A percentile compares a stretch with the other conserved stretches of the same genome.
These are phyloP conservation scores for Auxenochlorella protothecoides DNA, from an alignment of 139 green algal genomes.

Conservation along the genomic window DNA sequence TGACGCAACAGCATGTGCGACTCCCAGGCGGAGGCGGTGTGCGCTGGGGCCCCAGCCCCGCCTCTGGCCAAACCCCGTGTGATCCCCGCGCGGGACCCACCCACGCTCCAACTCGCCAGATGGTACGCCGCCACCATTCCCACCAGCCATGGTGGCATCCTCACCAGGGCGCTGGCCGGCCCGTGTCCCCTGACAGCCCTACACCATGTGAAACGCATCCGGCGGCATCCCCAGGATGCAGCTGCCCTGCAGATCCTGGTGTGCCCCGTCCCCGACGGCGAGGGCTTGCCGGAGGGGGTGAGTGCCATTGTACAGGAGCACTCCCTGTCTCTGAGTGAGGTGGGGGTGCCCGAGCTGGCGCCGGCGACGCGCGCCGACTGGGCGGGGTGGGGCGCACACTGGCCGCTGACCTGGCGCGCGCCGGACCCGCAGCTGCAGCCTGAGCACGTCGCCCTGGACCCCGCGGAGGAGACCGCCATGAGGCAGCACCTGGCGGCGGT, in stretches of 20 bases:
- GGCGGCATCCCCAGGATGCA: slow-evolving; percentile 10
- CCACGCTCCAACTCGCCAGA: slow-evolving; percentile 3
- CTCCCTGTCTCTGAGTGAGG: slow-evolving; percentile 1
- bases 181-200: slow-evolving; percentile 28
- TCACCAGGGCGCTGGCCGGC: slow-evolving; percentile 28
- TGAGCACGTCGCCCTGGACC: background rate
- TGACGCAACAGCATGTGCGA: too few species aligned
- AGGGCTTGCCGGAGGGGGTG: background rate
- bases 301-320: background rate
- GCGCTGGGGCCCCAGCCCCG: too few species aligned
- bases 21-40: too few species aligned
- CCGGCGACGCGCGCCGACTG: slow-evolving; percentile 44
- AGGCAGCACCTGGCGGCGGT: slow-evolving; percentile 36
- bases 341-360: slow-evolving; percentile 29
- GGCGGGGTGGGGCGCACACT: slow-evolving; percentile 47
- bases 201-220: slow-evolving; percentile 53
- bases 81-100: slow-evolving; percentile 1
- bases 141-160: slow-evolving; percentile 3
- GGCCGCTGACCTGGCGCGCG: slow-evolving; percentile 60
- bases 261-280: slow-evolving; percentile 5
- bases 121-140: background rate
- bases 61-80: background rate
- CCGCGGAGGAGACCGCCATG: slow-evolving; percentile 19
- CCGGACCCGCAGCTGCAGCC: slow-evolving; percentile 16
- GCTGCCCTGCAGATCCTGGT: slow-evolving; percentile 28